Base-by-base conservation (phyloP, 352 stramenopile species). In the Phytopythium helicoides region DNA sequence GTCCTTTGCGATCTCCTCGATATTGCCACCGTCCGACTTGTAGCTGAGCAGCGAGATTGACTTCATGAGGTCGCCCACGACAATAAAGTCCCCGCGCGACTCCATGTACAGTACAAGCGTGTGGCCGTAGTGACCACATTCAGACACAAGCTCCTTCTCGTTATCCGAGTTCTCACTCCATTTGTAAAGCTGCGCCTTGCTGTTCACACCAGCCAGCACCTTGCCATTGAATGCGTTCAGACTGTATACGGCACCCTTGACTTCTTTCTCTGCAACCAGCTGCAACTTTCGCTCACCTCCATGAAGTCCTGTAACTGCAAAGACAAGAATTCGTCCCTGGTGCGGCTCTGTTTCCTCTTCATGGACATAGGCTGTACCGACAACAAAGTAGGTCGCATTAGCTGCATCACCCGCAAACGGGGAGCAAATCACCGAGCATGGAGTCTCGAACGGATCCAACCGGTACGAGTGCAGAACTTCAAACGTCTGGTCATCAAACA, bases 401-500 rank as follows among this genome's bases (percentile, higher is more conserved):
- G 77, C 79, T 1, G 76, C 73, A 54, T 96, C 87, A n/a, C 86
- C 86, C 16, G 71, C 58, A 56, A 97, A 94, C 6, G 78, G 73
- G 36, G 72, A 93, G 21, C 76, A 83, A 5, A 92, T 65, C 21
- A 96, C 78, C 2, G 89, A 96, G 58, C 84, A 94, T 3, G 82
- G 85, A 4, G 81, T 91, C 62, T 97, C 89, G 26, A 93, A 92
- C 22, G 82, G 81, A 68, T 96, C 87, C 6, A 97, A 71, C 23
- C 85, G 76, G 54, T 92, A 95, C 25, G 81, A 92, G 50, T 95
- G 70, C 3, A 96, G 68, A 11, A 86, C 74, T 41, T 99, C 96
- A 60, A 99, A 99, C 2, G 94, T 98, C 57, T 96, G 90, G 82
- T 99, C 96, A 53, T 99, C 96, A 45, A 99, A 86, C 53, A 99